Evolutionary conservation across 2,329 filamentous ascomycete genomes (phyloP).

Genomic region (Fusarium buxicola): DNA sequence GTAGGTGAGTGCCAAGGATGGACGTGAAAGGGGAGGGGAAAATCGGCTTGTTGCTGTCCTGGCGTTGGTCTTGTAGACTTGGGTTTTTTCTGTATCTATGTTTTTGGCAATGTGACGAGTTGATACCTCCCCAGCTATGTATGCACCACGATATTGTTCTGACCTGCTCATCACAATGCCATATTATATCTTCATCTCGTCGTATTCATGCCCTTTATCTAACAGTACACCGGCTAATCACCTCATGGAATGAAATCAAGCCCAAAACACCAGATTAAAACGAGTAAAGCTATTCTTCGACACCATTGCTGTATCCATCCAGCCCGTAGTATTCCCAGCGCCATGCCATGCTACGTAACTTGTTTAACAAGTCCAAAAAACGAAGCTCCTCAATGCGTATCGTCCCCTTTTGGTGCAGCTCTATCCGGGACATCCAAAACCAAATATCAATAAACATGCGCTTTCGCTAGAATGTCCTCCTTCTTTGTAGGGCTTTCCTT

Average conservation of each 20-base stretch:
- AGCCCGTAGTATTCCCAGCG: slow-evolving; percentile 36
- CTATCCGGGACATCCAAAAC: slow-evolving; percentile 35
- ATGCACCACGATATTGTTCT: background rate
- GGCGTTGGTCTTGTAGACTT: slow-evolving; percentile 48
- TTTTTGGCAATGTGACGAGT: slow-evolving; percentile 46
- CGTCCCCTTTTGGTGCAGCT: slow-evolving; percentile 8
- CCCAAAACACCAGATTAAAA: slow-evolving; percentile 22
- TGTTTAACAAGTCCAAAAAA: slow-evolving; percentile 29
- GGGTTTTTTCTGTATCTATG: slow-evolving; percentile 42
- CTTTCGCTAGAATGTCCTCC: background rate
- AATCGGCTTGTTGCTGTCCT: slow-evolving; percentile 36
- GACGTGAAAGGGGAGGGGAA: slow-evolving; percentile 9
- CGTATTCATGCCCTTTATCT: slow-evolving; percentile 13
- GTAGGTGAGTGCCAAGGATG: slow-evolving; percentile 10
- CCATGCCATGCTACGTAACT: slow-evolving; percentile 44
- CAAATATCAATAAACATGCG: slow-evolving; percentile 11
- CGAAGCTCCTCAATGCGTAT: slow-evolving; percentile 9
- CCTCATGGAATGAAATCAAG: slow-evolving; percentile 1
- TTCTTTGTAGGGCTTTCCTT: slow-evolving; percentile 8
- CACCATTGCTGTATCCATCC: slow-evolving; percentile 27
- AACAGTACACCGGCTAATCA: slow-evolving; percentile 8
- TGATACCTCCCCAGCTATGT: slow-evolving; percentile 41
- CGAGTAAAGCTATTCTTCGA: slow-evolving; percentile 15
- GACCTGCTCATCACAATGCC: background rate
- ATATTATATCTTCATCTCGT: slow-evolving; percentile 13